phyloP scores from a whole-genome alignment of 192 early-diverging fungal genomes.

The Coemansia sp. region DNA sequence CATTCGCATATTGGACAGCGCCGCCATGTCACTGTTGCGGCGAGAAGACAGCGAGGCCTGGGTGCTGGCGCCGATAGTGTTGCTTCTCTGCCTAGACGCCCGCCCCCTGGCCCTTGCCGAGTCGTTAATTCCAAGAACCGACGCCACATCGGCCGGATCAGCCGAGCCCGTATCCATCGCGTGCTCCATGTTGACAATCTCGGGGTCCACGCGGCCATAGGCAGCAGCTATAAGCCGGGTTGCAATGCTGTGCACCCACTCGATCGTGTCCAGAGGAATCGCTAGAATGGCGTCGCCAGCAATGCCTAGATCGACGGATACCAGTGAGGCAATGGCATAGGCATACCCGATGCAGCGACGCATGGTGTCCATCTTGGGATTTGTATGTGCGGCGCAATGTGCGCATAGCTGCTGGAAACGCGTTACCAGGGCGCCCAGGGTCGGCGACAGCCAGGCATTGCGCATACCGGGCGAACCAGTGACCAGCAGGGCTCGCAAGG shows the following conservation, averaged over 20 bases:
- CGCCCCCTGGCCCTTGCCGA: background rate
- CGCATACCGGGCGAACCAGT: conserved; percentile 28
- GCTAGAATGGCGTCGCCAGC: background rate
- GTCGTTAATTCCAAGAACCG: conserved; percentile 2
- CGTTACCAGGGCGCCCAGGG: conserved; percentile 63
- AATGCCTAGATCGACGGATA: conserved; percentile 51
- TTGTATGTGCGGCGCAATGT: conserved; percentile 54
- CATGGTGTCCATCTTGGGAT: conserved; percentile 35
- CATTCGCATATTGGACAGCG: conserved; percentile 25
- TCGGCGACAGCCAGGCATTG: conserved; percentile 42
- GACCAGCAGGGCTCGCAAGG: conserved; percentile 67
- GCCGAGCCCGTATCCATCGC: background rate
- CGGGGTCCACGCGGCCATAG: conserved; percentile 22
- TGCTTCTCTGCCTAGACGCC: too few relatives aligned
- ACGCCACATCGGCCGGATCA: conserved; percentile 7
- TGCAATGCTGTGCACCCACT: conserved; percentile 73
- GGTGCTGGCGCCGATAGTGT: too few relatives aligned
- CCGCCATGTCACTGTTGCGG: background rate
- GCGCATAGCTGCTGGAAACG: conserved; percentile 70
- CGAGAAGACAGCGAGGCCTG: too few relatives aligned
- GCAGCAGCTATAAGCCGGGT: conserved; percentile 67
- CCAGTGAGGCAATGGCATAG: conserved; percentile 60
- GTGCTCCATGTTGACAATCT: background rate
- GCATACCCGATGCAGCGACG: conserved; percentile 61
- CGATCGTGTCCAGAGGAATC: conserved; percentile 70